phyloP scores from a whole-genome alignment of 1,284 basidiomycete genomes.

The Pseudozyma hubeiensis region DNA sequence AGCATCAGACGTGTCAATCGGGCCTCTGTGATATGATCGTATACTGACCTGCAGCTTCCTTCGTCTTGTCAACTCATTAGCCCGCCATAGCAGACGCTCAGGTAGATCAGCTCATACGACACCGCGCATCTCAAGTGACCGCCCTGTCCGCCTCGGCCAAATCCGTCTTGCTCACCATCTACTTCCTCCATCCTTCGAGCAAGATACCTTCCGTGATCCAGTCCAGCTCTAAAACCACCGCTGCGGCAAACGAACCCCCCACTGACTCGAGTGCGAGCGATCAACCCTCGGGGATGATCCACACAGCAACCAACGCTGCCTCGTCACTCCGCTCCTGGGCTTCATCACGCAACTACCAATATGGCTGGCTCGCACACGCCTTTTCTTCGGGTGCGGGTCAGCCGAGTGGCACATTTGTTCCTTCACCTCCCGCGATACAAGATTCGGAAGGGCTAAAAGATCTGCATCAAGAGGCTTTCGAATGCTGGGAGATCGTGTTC shows the following conservation, averaged over 20 bases:
- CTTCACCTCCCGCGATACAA: not conserved
- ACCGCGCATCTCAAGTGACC: constrained; percentile 5
- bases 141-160: not conserved
- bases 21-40: not conserved
- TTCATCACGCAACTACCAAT: constrained; percentile 23
- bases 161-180: constrained; percentile 1
- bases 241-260: not conserved
- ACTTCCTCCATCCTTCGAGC: constrained; percentile 9
- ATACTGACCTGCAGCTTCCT: not conserved
- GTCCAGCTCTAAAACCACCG: not conserved
- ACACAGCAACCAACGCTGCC: constrained; percentile 6
- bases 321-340: constrained; percentile 34
- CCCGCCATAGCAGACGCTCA: constrained; percentile 25
- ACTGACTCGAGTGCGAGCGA: not conserved
- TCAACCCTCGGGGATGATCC: not conserved
- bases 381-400: constrained; percentile 41
- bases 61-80: not conserved
- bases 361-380: constrained; percentile 40
- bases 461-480: constrained; percentile 13
- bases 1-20: not conserved
- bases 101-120: constrained; percentile 12
- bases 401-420: constrained; percentile 2
- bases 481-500: constrained; percentile 24
- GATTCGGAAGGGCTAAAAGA: not conserved
- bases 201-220: not conserved